These are phyloP conservation scores for Termitomyces sp. DNA, from an alignment of 768 basidiomycete species.

Conservation along the genomic window DNA sequence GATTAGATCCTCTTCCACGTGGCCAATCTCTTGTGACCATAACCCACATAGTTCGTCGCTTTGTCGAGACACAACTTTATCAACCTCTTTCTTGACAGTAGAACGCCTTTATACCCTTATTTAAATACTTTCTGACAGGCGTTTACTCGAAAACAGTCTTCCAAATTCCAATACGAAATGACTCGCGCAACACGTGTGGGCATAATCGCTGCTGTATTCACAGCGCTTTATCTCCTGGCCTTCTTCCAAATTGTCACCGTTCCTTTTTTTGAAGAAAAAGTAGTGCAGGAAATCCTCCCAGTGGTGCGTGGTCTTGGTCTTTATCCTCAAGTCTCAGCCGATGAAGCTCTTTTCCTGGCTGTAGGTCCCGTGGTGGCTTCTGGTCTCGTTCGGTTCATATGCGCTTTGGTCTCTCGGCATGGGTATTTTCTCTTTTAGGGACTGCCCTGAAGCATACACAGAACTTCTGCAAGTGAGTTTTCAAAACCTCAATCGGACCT, in stretches of 20 bases:
- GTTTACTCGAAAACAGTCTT: neutral
- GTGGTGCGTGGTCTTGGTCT: constrained; percentile 43
- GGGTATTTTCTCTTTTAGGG: constrained; percentile 68
- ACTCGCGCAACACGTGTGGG: constrained; percentile 56
- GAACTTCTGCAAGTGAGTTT: constrained; percentile 57
- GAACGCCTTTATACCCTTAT: neutral
- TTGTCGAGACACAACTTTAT: neutral
- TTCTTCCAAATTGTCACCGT: constrained; percentile 50
- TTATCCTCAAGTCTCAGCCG: neutral
- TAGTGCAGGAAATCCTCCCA: constrained; percentile 48
- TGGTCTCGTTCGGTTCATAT: constrained; percentile 77
- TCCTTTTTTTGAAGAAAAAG: constrained; percentile 44
- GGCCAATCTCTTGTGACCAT: neutral
- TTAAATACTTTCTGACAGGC: neutral
- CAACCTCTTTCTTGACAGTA: neutral
- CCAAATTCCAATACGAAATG: constrained; percentile 32
- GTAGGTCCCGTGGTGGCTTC: constrained; percentile 82
- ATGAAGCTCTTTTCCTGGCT: neutral
- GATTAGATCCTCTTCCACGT: constrained; percentile 7
- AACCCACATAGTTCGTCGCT: neutral
- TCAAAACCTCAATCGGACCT: neutral
- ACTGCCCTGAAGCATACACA: constrained; percentile 76
- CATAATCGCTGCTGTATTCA: constrained; percentile 34
- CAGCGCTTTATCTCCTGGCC: constrained; percentile 49
- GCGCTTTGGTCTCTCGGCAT: constrained; percentile 73